Base-by-base conservation (phyloP, 2,329 filamentous ascomycete species). In the Fusarium sp. region DNA sequence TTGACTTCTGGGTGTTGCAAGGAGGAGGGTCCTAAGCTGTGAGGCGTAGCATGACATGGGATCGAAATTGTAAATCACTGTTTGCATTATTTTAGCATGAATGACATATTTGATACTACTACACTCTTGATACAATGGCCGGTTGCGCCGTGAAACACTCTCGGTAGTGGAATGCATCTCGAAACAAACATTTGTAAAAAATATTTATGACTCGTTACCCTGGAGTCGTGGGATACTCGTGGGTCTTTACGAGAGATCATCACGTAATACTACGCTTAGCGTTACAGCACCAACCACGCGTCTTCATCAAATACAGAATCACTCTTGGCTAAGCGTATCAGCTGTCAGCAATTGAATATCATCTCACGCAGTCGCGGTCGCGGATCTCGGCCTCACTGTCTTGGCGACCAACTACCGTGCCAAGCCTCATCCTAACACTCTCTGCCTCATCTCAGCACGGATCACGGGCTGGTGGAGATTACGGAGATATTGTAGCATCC, bases 1-100 rank as follows among this genome's bases (percentile, higher is more conserved):
- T 20, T 67, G 27, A 61, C 64, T 2, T 38, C 35, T 2, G 64
- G 64, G 12, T 67, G 64, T 0, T 67, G 64, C 8, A 66, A 52
- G 6, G 46, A 66, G 2, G 64, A 66, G 2, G 30, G 30, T 8
- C 45, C 63, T 0, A 67, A 67, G 5, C 14, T 67, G 4, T 66
- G 20, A 32, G 15, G 7, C 2, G 6, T 20, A 3, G 10, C 8
- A 30, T 18, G 5, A 11, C 6, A 23, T 44, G 1, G 18, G 2
- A 41, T 20, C 38, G n/a, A 6, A 54, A 33, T 35, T 55, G 20
- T 48, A 35, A 13, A 35, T 35, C 18, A n/a, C 33, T 59, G 10
- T 41, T 30, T 40, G 17, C 6, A 20, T 35, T 33, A 33, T 9
- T n/a, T 53, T 9, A 59, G 55, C n/a, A 40, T 17, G 7, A 40